Evolutionary conservation across 2,329 filamentous ascomycete genomes (phyloP).

Genomic region (Penicillium thymicola): DNA sequence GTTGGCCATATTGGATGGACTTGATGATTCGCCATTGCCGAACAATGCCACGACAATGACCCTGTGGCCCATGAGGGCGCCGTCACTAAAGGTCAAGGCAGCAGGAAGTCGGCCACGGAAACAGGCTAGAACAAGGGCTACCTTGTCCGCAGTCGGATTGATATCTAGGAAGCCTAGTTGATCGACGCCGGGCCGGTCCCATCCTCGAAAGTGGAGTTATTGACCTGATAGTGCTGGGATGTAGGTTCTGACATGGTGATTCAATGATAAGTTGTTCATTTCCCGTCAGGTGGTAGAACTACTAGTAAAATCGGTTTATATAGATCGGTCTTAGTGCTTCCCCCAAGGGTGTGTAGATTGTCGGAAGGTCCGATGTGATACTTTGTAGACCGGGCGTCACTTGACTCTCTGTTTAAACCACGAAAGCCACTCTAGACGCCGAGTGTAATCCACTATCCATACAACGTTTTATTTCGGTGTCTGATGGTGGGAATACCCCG

Average conservation of each 20-base stretch:
- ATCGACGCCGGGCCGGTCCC: neutral
- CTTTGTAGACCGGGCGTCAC: neutral
- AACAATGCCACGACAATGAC: slow-evolving; percentile 49
- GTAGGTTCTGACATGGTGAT: neutral
- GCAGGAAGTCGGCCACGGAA: slow-evolving; percentile 52
- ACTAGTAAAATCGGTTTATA: neutral
- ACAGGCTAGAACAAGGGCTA: slow-evolving; percentile 48
- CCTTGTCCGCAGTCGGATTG: neutral
- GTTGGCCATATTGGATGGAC: slow-evolving; percentile 44
- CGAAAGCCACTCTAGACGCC: too few species aligned
- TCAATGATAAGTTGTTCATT: neutral
- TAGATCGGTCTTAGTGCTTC: neutral
- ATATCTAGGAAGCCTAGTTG: neutral
- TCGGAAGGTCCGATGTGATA: neutral
- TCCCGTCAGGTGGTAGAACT: too few species aligned
- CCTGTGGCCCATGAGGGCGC: slow-evolving; percentile 41
- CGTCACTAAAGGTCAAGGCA: slow-evolving; percentile 49
- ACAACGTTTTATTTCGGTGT: too few species aligned
- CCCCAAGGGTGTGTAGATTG: neutral
- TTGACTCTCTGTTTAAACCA: neutral
- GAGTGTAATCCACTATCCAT: too few species aligned
- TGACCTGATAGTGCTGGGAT: neutral
- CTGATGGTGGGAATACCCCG: too few species aligned
- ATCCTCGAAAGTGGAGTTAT: neutral
- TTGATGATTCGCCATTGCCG: slow-evolving; percentile 49